Evolutionary conservation across 768 basidiomycete genomes (phyloP).

Genomic region (Piloderma croceum): DNA sequence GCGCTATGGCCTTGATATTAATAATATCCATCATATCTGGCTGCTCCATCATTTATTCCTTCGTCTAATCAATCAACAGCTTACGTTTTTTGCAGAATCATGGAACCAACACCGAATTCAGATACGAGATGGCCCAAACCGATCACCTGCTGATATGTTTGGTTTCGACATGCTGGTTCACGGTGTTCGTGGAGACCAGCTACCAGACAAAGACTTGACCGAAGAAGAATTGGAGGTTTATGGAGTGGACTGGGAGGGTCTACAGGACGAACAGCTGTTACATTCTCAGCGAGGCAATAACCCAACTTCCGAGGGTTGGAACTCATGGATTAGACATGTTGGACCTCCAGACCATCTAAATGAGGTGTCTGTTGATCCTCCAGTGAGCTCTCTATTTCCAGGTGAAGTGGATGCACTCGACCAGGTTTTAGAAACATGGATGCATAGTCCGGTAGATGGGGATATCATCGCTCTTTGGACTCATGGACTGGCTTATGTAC

Average conservation of each 20-base stretch:
- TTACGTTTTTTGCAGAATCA: slow-evolving; percentile 21
- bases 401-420: no score
- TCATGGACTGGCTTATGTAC: no score
- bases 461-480: no score
- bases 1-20: slow-evolving; percentile 20
- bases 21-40: slow-evolving; percentile 31
- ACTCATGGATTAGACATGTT: slow-evolving; percentile 7
- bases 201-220: slow-evolving; percentile 1
- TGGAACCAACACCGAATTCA: slow-evolving; percentile 33
- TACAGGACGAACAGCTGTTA: slow-evolving; percentile 6
- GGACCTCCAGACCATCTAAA: slow-evolving; percentile 8
- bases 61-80: slow-evolving; percentile 25
- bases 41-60: slow-evolving; percentile 36
- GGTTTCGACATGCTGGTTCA: slow-evolving; percentile 27
- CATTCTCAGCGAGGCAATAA: slow-evolving; percentile 6
- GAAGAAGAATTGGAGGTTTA: slow-evolving; percentile 4
- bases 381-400: slow-evolving; percentile 1
- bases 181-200: slow-evolving; percentile 24
- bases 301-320: slow-evolving; percentile 3
- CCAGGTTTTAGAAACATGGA: no score
- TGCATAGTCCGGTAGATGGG: no score
- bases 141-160: slow-evolving; percentile 25
- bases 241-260: slow-evolving; percentile 8
- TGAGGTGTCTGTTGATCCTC: slow-evolving; percentile 7
- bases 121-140: slow-evolving; percentile 1